These are phyloP conservation scores for Xylona heveae DNA, from an alignment of 495 filamentous ascomycete species.

Conservation along the genomic window DNA sequence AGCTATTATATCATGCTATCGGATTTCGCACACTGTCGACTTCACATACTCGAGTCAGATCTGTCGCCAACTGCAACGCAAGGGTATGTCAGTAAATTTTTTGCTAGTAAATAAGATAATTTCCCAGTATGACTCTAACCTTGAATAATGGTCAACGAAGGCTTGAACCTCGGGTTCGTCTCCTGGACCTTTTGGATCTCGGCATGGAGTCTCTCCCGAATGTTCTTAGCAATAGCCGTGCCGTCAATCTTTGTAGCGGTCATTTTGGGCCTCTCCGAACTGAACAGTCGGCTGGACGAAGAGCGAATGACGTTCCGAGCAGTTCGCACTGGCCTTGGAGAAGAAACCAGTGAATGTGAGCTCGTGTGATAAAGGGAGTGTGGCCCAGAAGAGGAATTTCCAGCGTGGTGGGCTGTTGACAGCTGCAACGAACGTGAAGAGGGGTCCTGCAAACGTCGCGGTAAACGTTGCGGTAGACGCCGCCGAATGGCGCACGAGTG, in stretches of 20 bases:
- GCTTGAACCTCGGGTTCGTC: conserved; percentile 66
- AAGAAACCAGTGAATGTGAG: no score
- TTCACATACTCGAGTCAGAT: conserved; percentile 67
- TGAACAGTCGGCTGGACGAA: not conserved
- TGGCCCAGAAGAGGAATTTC: no score
- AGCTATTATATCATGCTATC: conserved; percentile 1
- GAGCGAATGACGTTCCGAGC: not conserved
- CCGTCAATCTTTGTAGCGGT: conserved; percentile 85
- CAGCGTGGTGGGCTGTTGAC: no score
- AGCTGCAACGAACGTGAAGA: no score
- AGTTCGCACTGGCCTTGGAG: no score
- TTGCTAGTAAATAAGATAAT: conserved; percentile 8
- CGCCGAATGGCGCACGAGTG: no score
- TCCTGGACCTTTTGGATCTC: conserved; percentile 67
- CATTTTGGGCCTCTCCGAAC: no score
- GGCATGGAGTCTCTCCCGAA: conserved; percentile 53
- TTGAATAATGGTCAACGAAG: conserved; percentile 81
- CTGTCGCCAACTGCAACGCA: conserved; percentile 50
- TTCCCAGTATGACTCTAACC: conserved; percentile 26
- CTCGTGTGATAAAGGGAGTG: no score
- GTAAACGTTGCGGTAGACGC: no score
- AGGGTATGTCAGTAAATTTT: conserved; percentile 4
- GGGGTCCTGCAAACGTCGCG: no score
- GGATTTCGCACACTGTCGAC: not conserved
- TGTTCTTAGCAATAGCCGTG: conserved; percentile 76